These are phyloP conservation scores for Fraxinus nigra DNA, from an alignment of 305 asterid species.

Conservation along the genomic window DNA sequence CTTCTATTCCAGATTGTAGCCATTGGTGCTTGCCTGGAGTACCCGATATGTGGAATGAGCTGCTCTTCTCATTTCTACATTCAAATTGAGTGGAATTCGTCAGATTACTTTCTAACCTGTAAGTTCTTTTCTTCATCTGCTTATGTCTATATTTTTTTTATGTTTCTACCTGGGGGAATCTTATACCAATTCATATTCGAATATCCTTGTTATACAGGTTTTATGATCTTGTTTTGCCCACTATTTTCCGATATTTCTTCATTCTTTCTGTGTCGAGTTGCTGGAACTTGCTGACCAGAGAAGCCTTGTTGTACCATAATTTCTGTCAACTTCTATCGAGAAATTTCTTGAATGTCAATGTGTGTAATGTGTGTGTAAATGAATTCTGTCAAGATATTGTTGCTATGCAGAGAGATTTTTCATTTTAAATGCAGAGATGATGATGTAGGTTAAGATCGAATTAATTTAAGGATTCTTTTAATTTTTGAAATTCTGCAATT, in stretches of 20 bases:
- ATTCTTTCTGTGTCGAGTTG: not conserved
- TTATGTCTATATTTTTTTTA: not conserved
- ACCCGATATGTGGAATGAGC: conserved; percentile 71
- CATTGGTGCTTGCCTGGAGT: conserved; percentile 84
- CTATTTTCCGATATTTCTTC: not conserved
- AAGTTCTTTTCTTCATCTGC: conserved; percentile 16
- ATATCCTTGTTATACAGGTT: not conserved
- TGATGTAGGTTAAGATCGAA: not conserved
- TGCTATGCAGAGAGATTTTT: not conserved
- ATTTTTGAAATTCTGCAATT: not conserved
- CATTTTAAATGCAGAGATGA: not conserved
- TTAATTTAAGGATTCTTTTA: not conserved
- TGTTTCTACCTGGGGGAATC: not conserved
- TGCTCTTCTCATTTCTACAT: conserved; percentile 47
- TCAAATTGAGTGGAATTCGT: conserved; percentile 25
- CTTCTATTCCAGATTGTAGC: conserved; percentile 69
- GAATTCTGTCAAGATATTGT: not conserved
- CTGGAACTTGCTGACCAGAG: not conserved
- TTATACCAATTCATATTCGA: too few relatives aligned
- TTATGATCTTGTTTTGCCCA: not conserved
- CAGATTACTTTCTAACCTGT: conserved; percentile 20
- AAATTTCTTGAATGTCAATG: not conserved
- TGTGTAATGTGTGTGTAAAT: not conserved
- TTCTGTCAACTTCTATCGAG: not conserved
- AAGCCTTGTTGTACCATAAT: not conserved